phyloP scores from a whole-genome alignment of 1,284 basidiomycete genomes.

The Cryptococcus wingfieldii region DNA sequence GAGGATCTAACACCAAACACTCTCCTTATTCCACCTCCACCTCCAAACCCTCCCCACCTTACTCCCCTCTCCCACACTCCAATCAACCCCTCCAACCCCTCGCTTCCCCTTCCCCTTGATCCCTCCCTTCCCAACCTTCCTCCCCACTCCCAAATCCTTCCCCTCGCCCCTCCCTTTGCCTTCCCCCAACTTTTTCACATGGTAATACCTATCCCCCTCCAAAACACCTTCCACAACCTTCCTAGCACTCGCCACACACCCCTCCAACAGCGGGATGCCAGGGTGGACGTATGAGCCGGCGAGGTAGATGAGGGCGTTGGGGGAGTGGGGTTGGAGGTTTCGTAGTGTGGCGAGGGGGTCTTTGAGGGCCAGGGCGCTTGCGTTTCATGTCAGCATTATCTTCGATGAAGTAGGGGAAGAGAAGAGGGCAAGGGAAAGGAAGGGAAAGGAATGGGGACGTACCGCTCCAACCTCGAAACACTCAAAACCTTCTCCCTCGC shows the following conservation, averaged over 20 bases:
- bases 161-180: neutral
- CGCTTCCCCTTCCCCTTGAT: neutral
- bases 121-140: neutral
- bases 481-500: slow-evolving; percentile 55
- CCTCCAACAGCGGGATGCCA: slow-evolving; percentile 50
- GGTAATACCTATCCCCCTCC: neutral
- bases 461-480: slow-evolving; percentile 60
- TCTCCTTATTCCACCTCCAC: slow-evolving; percentile 16
- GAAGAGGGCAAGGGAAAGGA: neutral
- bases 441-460: slow-evolving; percentile 37
- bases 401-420: neutral
- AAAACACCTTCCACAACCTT: slow-evolving; percentile 28
- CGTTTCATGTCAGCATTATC: neutral
- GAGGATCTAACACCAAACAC: slow-evolving; percentile 2
- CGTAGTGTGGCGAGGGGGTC: slow-evolving; percentile 9
- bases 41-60: slow-evolving; percentile 29
- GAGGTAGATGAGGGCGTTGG: slow-evolving; percentile 31
- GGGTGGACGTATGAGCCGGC: slow-evolving; percentile 47
- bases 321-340: slow-evolving; percentile 1
- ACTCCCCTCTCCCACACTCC: slow-evolving; percentile 29
- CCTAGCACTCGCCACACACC: slow-evolving; percentile 47
- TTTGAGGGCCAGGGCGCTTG: slow-evolving; percentile 37
- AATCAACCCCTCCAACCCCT: slow-evolving; percentile 27
- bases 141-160: neutral
- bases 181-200: neutral